phyloP scores from a whole-genome alignment of 352 stramenopile genomes.

The Achlya hypogyna region DNA sequence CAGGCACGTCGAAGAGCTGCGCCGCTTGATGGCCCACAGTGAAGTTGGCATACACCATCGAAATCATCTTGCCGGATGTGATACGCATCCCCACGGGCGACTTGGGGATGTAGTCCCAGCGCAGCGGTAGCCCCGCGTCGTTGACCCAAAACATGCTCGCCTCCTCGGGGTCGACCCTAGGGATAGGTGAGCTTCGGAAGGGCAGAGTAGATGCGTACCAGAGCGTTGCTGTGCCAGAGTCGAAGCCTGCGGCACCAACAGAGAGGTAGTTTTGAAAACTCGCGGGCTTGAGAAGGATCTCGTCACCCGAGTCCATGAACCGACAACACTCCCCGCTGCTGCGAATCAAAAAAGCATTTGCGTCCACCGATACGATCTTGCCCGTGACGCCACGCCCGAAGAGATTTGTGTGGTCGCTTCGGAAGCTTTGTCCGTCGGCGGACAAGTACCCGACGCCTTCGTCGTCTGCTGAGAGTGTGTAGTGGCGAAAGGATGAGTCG shows the following conservation, averaged over 20 bases:
- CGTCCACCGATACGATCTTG: conserved; percentile 16
- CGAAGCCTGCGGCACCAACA: neutral
- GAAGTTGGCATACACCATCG: conserved; percentile 17
- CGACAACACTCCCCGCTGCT: conserved; percentile 15
- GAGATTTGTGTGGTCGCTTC: conserved; percentile 15
- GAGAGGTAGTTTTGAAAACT: conserved; percentile 9
- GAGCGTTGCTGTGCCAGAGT: neutral
- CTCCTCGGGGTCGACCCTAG: conserved; percentile 9
- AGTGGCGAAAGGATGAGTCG: conserved; percentile 11
- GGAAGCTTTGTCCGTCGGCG: neutral
- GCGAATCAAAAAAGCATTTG: conserved; percentile 17
- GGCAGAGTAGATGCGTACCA: neutral
- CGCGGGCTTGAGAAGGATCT: conserved; percentile 5
- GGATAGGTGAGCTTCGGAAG: neutral
- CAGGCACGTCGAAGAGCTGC: conserved; percentile 14
- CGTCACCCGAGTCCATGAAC: conserved; percentile 17
- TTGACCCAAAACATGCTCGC: conserved; percentile 13
- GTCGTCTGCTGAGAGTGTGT: conserved; percentile 14
- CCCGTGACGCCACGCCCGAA: conserved; percentile 17
- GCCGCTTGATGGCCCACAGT: neutral
- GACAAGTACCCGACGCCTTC: conserved; percentile 9
- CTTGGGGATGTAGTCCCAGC: conserved; percentile 16
- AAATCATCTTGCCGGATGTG: conserved; percentile 13
- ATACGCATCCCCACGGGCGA: conserved; percentile 1
- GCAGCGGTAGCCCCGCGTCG: neutral